phyloP scores from a whole-genome alignment of 78 protist species.

The Mantamonas sphyraenae region DNA sequence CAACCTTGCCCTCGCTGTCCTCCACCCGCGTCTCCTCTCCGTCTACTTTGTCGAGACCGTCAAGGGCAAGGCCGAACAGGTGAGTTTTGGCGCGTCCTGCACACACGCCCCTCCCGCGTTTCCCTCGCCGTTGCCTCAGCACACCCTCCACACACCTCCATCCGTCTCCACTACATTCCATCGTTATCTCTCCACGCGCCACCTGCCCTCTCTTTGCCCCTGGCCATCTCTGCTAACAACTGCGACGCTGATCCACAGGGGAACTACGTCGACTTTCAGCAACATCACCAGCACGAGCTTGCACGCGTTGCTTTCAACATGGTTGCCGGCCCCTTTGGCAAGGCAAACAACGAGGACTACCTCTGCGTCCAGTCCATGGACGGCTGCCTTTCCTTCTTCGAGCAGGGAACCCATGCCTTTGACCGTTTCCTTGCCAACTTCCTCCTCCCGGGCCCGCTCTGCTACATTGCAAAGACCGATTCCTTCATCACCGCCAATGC shows the following conservation, averaged over 20 bases:
- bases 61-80: background rate
- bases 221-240: background rate
- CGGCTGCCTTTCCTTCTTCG: conserved; percentile 21
- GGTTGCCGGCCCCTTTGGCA: conserved; percentile 29
- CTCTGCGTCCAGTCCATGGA: conserved; percentile 47
- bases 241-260: background rate
- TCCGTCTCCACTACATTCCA: background rate
- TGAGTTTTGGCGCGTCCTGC: too few species aligned
- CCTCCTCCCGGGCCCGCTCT: conserved; percentile 44
- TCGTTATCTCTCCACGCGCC: conserved; percentile 19
- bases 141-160: background rate
- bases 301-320: conserved; percentile 18
- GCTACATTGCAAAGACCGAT: conserved; percentile 17
- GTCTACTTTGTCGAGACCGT: conserved; percentile 3
- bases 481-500: conserved; percentile 28
- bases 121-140: too few species aligned
- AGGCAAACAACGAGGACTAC: conserved; percentile 6
- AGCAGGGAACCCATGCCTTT: conserved; percentile 15
- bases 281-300: conserved; percentile 19
- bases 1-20: conserved; percentile 31
- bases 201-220: conserved; percentile 20
- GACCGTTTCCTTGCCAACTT: conserved; percentile 16
- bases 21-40: conserved; percentile 29
- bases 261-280: background rate
- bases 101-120: too few species aligned